Evolutionary conservation across 371 early-diverging fungal species (phyloP).

Genomic region (Neoconidiobolus thromboides): DNA sequence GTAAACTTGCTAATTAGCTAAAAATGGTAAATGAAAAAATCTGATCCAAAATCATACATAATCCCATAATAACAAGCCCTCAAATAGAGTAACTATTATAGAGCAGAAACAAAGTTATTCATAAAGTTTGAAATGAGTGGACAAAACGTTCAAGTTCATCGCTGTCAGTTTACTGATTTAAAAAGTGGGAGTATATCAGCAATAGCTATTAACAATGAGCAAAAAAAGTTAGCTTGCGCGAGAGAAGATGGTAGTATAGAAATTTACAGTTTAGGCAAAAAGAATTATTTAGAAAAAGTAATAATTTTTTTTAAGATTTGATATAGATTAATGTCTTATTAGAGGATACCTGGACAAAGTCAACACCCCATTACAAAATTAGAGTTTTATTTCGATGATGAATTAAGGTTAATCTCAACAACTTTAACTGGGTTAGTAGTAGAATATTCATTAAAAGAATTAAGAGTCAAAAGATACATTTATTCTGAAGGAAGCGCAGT

Average conservation of each 20-base stretch:
- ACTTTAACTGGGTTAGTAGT: constrained; percentile 67
- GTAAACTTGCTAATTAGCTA: too few relatives aligned
- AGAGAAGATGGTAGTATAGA: constrained; percentile 86
- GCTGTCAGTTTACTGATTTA: neutral
- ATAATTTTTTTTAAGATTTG: too few relatives aligned
- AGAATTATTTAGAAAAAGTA: constrained; percentile 52
- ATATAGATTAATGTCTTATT: too few relatives aligned
- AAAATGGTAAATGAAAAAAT: too few relatives aligned
- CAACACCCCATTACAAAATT: too few relatives aligned
- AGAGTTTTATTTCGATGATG: too few relatives aligned
- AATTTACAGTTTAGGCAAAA: constrained; percentile 56
- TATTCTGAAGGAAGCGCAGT: constrained; percentile 83
- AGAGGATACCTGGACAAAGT: too few relatives aligned
- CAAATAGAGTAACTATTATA: too few relatives aligned
- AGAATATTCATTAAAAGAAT: constrained; percentile 65
- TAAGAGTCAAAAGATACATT: constrained; percentile 38
- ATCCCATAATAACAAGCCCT: too few relatives aligned
- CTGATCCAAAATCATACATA: too few relatives aligned
- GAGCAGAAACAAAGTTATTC: too few relatives aligned
- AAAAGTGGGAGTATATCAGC: neutral
- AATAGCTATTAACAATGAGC: neutral
- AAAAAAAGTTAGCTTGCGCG: constrained; percentile 49
- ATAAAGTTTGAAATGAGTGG: too few relatives aligned
- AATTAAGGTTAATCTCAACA: constrained; percentile 45
- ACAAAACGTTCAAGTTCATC: neutral